phyloP scores from a whole-genome alignment of 495 filamentous ascomycete species.

The Acidomyces sp. region DNA sequence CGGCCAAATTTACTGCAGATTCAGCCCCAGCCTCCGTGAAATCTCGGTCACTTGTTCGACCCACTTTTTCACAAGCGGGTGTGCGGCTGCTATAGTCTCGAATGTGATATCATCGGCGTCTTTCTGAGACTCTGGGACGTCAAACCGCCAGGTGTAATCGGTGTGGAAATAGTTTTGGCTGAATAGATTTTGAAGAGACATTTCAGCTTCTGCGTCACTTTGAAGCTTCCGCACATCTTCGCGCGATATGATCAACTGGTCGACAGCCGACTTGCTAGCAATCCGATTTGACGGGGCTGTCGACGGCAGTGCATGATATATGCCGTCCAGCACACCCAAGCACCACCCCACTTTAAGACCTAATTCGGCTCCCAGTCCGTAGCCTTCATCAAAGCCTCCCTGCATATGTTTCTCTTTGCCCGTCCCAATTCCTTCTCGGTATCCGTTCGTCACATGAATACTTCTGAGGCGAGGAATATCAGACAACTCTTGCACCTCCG shows the following conservation, averaged over 20 bases:
- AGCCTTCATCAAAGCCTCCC: conserved; percentile 80
- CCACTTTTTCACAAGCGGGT: conserved; percentile 50
- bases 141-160: conserved; percentile 52
- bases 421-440: conserved; percentile 67
- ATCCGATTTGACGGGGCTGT: background rate
- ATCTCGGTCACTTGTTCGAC: conserved; percentile 31
- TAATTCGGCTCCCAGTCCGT: conserved; percentile 60
- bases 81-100: conserved; percentile 42
- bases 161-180: conserved; percentile 43
- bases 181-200: conserved; percentile 52
- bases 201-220: conserved; percentile 42
- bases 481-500: conserved; percentile 26
- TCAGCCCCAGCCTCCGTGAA: conserved; percentile 31
- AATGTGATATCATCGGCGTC: conserved; percentile 33
- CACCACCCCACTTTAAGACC: conserved; percentile 58
- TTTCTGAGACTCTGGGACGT: conserved; percentile 29
- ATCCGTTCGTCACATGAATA: conserved; percentile 73
- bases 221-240: conserved; percentile 30
- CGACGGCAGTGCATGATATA: conserved; percentile 32
- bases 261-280: background rate
- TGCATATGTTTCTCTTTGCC: conserved; percentile 63
- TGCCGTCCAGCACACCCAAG: conserved; percentile 57
- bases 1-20: conserved; percentile 5
- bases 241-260: background rate
- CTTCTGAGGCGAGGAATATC: conserved; percentile 63